Conservation (phyloP, 768 basidiomycete species). For the Pulveroboletus frians region DNA sequence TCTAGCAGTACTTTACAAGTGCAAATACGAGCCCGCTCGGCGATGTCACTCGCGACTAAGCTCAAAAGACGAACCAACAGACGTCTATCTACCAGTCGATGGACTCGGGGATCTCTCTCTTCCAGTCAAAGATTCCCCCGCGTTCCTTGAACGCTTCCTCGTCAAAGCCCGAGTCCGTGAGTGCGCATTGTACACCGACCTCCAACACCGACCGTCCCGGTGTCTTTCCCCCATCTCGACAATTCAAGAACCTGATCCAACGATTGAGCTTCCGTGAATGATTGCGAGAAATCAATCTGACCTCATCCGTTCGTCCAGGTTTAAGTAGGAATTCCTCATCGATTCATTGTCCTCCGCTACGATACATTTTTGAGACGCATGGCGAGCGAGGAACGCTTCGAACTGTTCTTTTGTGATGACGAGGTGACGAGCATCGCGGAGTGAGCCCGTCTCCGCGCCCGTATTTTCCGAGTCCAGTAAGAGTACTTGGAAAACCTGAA, state of each 20-base stretch:
- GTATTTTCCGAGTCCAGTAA: constrained; percentile 35
- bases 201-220: constrained; percentile 24
- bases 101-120: constrained; percentile 4
- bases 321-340: constrained; percentile 38
- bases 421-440: constrained; percentile 33
- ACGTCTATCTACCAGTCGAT: constrained; percentile 1
- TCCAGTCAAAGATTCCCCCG: constrained; percentile 37
- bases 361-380: constrained; percentile 26
- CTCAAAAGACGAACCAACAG: not conserved
- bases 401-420: constrained; percentile 34
- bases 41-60: too few species aligned
- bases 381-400: constrained; percentile 32
- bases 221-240: constrained; percentile 31
- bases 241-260: constrained; percentile 30
- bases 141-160: constrained; percentile 27
- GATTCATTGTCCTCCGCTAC: constrained; percentile 37
- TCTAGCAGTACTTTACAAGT: too few species aligned
- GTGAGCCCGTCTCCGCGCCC: constrained; percentile 25
- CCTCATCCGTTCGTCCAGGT: constrained; percentile 39
- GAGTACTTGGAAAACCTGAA: constrained; percentile 35
- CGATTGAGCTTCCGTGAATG: not conserved
- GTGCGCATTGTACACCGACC: constrained; percentile 31
- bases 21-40: too few species aligned
- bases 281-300: not conserved
- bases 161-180: constrained; percentile 34